Evolutionary conservation across 2,329 filamentous ascomycete genomes (phyloP).

Genomic region (Colletotrichum caudatum): DNA sequence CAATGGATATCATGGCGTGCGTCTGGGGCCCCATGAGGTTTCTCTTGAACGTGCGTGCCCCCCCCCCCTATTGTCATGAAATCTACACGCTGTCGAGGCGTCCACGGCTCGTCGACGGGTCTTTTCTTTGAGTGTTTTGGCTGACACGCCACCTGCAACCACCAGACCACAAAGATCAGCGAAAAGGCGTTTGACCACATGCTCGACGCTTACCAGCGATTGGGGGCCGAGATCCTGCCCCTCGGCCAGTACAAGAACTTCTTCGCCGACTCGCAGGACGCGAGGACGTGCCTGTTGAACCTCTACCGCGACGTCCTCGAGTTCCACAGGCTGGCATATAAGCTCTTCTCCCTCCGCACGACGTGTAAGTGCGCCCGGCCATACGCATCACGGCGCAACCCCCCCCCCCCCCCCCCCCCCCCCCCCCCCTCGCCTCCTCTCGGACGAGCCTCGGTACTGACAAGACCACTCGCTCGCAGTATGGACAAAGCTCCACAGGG

Average conservation of each 20-base stretch:
- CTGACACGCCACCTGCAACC: neutral
- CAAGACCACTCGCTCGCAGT: slow-evolving; percentile 5
- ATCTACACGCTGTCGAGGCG: neutral
- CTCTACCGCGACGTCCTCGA: slow-evolving; percentile 33
- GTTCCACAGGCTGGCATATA: slow-evolving; percentile 28
- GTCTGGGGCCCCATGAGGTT: slow-evolving; percentile 49
- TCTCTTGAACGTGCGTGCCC: slow-evolving; percentile 42
- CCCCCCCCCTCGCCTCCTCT: neutral
- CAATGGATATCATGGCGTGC: slow-evolving; percentile 43
- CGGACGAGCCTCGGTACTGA: neutral
- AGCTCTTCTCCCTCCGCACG: slow-evolving; percentile 22
- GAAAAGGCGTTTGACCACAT: slow-evolving; percentile 38
- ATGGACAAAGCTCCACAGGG: slow-evolving; percentile 31
- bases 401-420: neutral
- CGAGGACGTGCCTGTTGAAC: slow-evolving; percentile 17
- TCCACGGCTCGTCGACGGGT: too few species aligned
- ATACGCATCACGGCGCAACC: neutral
- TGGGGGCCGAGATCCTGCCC: slow-evolving; percentile 19
- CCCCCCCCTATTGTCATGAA: too few species aligned
- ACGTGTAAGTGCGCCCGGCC: slow-evolving; percentile 21
- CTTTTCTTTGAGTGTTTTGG: neutral
- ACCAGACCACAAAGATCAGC: slow-evolving; percentile 21
- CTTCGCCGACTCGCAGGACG: slow-evolving; percentile 3
- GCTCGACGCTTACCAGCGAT: slow-evolving; percentile 38
- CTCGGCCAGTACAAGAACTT: slow-evolving; percentile 15